Evolutionary conservation across 805 yeast genomes (phyloP), one percentile per base, ranked within the genome.

Genomic region (Pichia manshurica): DNA sequence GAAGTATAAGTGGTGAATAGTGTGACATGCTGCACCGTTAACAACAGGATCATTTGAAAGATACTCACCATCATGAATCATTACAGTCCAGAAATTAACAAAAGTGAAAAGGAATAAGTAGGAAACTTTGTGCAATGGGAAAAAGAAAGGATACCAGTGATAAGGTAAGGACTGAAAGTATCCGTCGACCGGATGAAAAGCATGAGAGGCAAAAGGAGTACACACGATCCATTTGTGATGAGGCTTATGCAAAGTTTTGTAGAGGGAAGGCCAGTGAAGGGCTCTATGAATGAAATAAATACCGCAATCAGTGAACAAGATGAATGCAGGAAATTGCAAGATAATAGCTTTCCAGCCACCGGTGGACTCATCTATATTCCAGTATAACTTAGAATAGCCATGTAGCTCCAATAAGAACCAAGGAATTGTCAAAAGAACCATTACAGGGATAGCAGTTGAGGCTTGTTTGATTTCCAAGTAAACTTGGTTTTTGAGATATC

Each of bases 161-260:
- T 93, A 93, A 13, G 99, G 96, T 54, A 93, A 64, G 33, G 95
- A 84, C 73, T 93, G 99, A 50, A 79, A 72, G 72, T 86, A 93
- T 35, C 99, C 99, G 60, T 93, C 99, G 45, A 93, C 85, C 13
- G 99, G 98, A 68, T 93, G 96, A 88, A 93, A 93, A 22, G 98
- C 97, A 63, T 90, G 97, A 8, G 96, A 87, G 0, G 99, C 99
- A 70, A 84, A 93, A 39, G 99, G 99, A 9, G 99, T 91, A 52
- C 98, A 91, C 36, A 93, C 96, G 57, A 93, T 81, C 99, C 99
- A 93, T 71, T 93, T 93, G 77, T 93, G 99, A 68, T 93, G 99
- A 12, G 97, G 97, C 71, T 93, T 93, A 73, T 93, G 99, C 53
- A 93, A 71, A 22, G 60, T 66, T 72, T 84, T 90, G 78, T 93